Evolutionary conservation across 106 monocot genomes (phyloP), one percentile per base, ranked within the genome.

Genomic region (Gastrodia elata): DNA sequence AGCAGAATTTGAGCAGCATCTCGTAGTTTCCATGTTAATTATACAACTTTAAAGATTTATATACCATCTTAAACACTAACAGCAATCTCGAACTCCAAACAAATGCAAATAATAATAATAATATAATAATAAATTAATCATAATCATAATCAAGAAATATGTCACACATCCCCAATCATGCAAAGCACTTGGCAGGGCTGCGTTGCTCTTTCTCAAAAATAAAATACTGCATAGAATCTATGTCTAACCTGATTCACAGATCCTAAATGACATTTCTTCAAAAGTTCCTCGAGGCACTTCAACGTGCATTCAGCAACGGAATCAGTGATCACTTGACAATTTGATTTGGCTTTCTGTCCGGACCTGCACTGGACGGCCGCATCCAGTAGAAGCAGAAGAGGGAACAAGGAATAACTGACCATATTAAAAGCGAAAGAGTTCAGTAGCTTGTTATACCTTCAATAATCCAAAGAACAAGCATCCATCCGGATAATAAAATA

Each of bases 311-410:
- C 93, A 0, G 88, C 86, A 11, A 82, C 84, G 35, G 68, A 79
- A 75, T 98, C 97, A 30, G 81, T 77, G 22, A 98, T 73, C 46
- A 49, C 64, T 20, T 78, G 81, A 8, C 30, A 80, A 18, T 25
- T 56, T 0, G 59, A 44, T 61, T 71, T 77, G 33, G 5, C 78
- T 38, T 73, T 74, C 77, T 84, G 77, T 20, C 75, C 76, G 16
- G 77, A 80, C 20, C 97, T 71, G 71, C 88, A 86, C 48, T 79
- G 69, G 28, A 93, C 80, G 32, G 93, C 82, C 28, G 83, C 86
- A 42, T 98, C 93, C 77, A 97, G 67, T 11, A 98, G 79, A 28
- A 98, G 79, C 8, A 98, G 79, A 52, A 98, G 83, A 3, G 93
- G 93, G 35, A 98, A 73, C 79, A 93, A n/a, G 2, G 86, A 88